Base-by-base conservation (phyloP, 306 rosid genomes). In the Corylus avellana region DNA sequence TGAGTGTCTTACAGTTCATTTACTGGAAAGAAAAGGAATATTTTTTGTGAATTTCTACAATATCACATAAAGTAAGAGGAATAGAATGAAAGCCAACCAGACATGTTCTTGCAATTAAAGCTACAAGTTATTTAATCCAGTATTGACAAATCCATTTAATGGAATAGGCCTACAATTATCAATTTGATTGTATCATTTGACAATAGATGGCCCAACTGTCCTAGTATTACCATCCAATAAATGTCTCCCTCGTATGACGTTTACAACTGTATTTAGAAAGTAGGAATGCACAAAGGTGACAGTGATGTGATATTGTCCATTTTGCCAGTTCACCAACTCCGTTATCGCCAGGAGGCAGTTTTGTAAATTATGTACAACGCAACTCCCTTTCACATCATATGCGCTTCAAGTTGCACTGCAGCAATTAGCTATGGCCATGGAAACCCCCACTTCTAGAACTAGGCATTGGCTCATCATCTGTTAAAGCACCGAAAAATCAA, bases 391-490 rank as follows among this genome's bases (percentile, higher is more conserved):
- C 50, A 50, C 49, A 47, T 67, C 44, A 50, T 71, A 58, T 79
- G 53, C 32, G 74, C 42, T 78, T 53, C 56, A 39, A 78, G 57
- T 32, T 73, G 77, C 87, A 79, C 25, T 74, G 39, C 54, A 80
- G 82, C 75, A 85, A 76, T 32, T 70, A 80, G 57, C 32, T 62
- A 61, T 75, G 79, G 18, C 86, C 89, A 1, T 51, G 80, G 78
- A 74, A 83, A 67, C 84, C 80, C 14, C 80, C 79, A 81, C 93
- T 81, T 78, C 78, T 17, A 59, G 95, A 63, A 66, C 82, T 85
- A 64, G 91, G 74, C 79, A 80, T 72, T 48, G 87, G 93, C 81
- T 82, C 89, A 3, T 82, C 96, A 3, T 82, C 96, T 92, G 89
- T 82, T 47, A 14, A 49, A 39, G 75, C 73, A 77, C n/a, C 72